phyloP scores from a whole-genome alignment of 1,284 basidiomycete genomes.

The Trichosporon inkin region DNA sequence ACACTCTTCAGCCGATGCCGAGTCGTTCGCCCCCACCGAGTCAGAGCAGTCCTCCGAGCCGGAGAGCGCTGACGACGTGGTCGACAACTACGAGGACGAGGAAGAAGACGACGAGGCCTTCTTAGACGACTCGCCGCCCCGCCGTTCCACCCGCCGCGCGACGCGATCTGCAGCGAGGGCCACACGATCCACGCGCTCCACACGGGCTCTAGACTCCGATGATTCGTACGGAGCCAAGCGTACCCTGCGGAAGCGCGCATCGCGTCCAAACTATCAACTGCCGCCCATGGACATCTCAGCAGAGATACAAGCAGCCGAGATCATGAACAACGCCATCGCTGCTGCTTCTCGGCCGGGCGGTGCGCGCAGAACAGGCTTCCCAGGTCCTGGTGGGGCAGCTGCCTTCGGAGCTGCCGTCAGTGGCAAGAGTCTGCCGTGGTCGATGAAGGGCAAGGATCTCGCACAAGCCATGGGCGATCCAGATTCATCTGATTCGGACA shows the following conservation, averaged over 20 bases:
- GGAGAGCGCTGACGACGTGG: slow-evolving; percentile 24
- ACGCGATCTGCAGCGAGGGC: not conserved
- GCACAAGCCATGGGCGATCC: slow-evolving; percentile 45
- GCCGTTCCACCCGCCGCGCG: slow-evolving; percentile 9
- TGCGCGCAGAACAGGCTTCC: slow-evolving; percentile 17
- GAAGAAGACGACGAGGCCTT: slow-evolving; percentile 45
- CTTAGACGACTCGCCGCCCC: slow-evolving; percentile 7
- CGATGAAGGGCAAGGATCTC: slow-evolving; percentile 32
- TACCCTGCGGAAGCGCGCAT: slow-evolving; percentile 43
- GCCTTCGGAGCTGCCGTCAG: slow-evolving; percentile 29
- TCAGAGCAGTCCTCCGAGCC: slow-evolving; percentile 23
- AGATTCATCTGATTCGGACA: slow-evolving; percentile 42
- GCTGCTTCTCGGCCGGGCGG: slow-evolving; percentile 20
- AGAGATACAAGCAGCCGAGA: slow-evolving; percentile 31
- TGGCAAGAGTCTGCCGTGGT: slow-evolving; percentile 34
- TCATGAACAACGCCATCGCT: slow-evolving; percentile 31
- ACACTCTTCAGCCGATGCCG: slow-evolving; percentile 25
- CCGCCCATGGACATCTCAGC: slow-evolving; percentile 42
- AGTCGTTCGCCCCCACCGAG: slow-evolving; percentile 33
- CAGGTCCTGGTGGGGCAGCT: slow-evolving; percentile 27
- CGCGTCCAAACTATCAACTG: slow-evolving; percentile 46
- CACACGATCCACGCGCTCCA: slow-evolving; percentile 18
- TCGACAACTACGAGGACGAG: slow-evolving; percentile 43
- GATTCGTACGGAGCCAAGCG: slow-evolving; percentile 34
- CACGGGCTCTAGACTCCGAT: slow-evolving; percentile 29